Percentiles rank a stretch among this genome's conserved stretches.
phyloP scores from a whole-genome alignment of 257 asterid genomes.

The Nicotiana knightiana region DNA sequence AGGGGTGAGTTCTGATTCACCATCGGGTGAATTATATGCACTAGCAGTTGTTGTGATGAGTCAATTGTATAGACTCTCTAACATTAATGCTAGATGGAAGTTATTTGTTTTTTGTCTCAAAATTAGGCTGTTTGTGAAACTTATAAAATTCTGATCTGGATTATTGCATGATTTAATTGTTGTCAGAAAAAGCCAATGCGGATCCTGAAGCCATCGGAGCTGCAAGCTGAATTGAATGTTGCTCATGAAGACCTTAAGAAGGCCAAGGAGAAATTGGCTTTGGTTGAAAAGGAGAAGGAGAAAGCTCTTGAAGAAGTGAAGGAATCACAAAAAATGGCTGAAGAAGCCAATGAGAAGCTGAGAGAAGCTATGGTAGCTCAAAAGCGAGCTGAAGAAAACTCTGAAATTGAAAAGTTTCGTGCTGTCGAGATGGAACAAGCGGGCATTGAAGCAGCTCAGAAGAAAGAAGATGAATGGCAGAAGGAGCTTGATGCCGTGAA shows the following conservation, averaged over 20 bases:
- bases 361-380: constrained; percentile 78
- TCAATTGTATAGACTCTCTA: neutral
- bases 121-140: neutral
- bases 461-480: constrained; percentile 78
- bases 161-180: constrained; percentile 5
- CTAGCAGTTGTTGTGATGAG: neutral
- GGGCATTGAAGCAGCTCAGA: constrained; percentile 79
- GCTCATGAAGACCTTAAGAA: constrained; percentile 84
- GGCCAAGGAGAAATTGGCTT: constrained; percentile 64
- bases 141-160: constrained; percentile 5
- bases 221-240: constrained; percentile 54
- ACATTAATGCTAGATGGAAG: neutral
- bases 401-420: constrained; percentile 90
- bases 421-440: constrained; percentile 94
- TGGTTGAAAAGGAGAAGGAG: constrained; percentile 69
- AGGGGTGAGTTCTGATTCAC: neutral
- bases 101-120: neutral
- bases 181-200: constrained; percentile 69
- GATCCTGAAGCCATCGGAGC: constrained; percentile 52
- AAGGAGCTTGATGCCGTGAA: constrained; percentile 72
- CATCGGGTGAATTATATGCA: neutral
- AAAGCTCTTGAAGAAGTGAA: constrained; percentile 70
- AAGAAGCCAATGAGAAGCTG: constrained; percentile 86
- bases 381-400: constrained; percentile 77
- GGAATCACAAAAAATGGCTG: constrained; percentile 61